Base-by-base conservation (phyloP, 139 green algal genomes). In the Pleodorina starrii region DNA sequence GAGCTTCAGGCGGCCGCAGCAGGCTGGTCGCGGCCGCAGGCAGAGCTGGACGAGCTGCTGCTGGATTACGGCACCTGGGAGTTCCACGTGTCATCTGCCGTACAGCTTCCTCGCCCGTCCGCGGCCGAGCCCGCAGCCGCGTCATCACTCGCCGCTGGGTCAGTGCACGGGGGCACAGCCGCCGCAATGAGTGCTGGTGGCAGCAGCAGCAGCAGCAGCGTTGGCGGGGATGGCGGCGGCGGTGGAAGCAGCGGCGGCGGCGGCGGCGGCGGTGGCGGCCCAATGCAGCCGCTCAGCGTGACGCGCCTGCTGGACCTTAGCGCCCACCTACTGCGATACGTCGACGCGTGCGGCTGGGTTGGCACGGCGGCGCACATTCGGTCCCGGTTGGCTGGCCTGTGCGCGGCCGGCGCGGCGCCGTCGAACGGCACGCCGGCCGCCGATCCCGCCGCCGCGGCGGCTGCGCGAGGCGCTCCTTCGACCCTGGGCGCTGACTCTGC, bases 1-100 rank as follows among this genome's bases (percentile, higher is more conserved):
- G 82, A 88, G 82, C 82, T 88, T 63, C 44, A 50, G 32, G n/a
- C n/a, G 5, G 81, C 81, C 9, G 43, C 19, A 5, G 1, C 42
- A 6, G 5, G 6, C 43, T 87, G 81, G 81, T 21, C 42, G 29
- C 27, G 60, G 6, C 17, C 42, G 5, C 29, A 32, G 14, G n/a
- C 16, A 17, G 81, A 88, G 82, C 82, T 88, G 82, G 82, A 88
- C 66, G 82, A 88, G 43, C 44, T 88, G 43, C 82, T 88, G 44
- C 44, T 88, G 44, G 82, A 88, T 46, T 32, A 68, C 11, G 82
- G 82, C n/a, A 69, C 66, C 0, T 88, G 63, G 44, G 23, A 68
- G 44, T 40, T 48, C 43, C 81, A 87, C 42, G 40, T 54, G 21
- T 36, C 51, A 1, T 23, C 5, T 1, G 78, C 54, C 25, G 73